Percentiles rank a stretch among this genome's conserved stretches.
phyloP scores from a whole-genome alignment of 2,329 filamentous ascomycete species.

The Botrytis sinoallii region DNA sequence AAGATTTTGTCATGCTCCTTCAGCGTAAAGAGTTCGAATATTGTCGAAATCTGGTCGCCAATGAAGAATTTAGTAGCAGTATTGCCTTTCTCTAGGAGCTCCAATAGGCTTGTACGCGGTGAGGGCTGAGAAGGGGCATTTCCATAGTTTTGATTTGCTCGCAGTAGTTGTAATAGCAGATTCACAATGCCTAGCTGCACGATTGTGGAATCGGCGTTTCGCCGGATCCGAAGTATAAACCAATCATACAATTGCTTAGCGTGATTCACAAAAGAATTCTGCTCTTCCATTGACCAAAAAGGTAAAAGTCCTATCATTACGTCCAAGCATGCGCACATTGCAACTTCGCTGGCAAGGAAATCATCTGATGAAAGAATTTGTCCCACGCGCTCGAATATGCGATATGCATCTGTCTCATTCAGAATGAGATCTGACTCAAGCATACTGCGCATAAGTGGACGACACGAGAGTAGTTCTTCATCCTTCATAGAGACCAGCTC shows the following conservation, averaged over 20 bases:
- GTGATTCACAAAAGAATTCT: constrained; percentile 58
- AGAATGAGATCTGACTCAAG: constrained; percentile 53
- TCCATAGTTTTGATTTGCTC: constrained; percentile 64
- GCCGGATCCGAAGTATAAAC: constrained; percentile 64
- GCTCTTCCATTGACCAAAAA: constrained; percentile 29
- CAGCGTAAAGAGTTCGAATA: constrained; percentile 82
- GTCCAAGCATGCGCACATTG: constrained; percentile 64
- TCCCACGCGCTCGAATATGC: constrained; percentile 51
- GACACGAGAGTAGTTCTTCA: constrained; percentile 54
- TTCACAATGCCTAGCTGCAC: constrained; percentile 65
- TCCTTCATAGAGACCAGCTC: constrained; percentile 48
- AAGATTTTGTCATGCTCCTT: constrained; percentile 81
- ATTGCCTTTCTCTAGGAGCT: constrained; percentile 63
- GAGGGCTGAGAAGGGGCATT: constrained; percentile 38
- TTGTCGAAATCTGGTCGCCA: constrained; percentile 62
- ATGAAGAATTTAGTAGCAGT: constrained; percentile 75
- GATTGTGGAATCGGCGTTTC: constrained; percentile 65
- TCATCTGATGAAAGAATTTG: constrained; percentile 53
- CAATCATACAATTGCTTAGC: constrained; percentile 77
- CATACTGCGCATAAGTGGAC: constrained; percentile 49
- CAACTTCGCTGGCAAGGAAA: constrained; percentile 71
- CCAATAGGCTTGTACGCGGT: constrained; percentile 69
- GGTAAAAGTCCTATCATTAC: constrained; percentile 53
- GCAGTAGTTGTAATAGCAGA: constrained; percentile 69
- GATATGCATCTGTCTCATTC: constrained; percentile 45